Percentiles rank a stretch among this genome's conserved stretches.
Evolutionary conservation across 2,329 filamentous ascomycete genomes (phyloP).

Genomic region (Diaporthe sp.): DNA sequence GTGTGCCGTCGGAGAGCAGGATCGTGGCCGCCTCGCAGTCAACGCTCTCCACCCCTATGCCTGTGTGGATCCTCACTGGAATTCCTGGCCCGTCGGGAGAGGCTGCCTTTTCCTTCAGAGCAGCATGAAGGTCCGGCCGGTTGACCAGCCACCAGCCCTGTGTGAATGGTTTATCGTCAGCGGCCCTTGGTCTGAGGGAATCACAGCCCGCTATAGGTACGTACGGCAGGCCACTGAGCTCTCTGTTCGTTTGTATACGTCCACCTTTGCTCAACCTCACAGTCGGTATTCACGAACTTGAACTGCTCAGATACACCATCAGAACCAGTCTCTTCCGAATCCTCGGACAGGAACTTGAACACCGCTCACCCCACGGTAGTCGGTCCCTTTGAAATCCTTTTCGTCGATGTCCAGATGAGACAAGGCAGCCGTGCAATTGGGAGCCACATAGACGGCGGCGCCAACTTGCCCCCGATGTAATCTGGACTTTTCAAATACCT

Average conservation of each 20-base stretch:
- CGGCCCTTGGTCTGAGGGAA: neutral
- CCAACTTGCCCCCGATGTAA: conserved; percentile 28
- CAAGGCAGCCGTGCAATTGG: conserved; percentile 39
- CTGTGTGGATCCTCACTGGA: conserved; percentile 38
- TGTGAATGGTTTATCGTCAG: neutral
- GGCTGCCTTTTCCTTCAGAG: conserved; percentile 33
- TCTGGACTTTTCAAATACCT: conserved; percentile 40
- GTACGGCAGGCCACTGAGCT: conserved; percentile 32
- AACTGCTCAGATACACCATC: conserved; percentile 1
- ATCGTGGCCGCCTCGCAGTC: conserved; percentile 36
- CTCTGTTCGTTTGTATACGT: conserved; percentile 18
- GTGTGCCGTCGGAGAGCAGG: conserved; percentile 32
- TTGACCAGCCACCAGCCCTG: conserved; percentile 38
- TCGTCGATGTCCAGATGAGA: conserved; percentile 31
- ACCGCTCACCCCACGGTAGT: conserved; percentile 33
- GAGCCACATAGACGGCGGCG: conserved; percentile 37
- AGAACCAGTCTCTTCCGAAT: neutral
- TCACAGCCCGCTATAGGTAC: neutral
- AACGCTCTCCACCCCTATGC: neutral
- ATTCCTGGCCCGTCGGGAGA: conserved; percentile 14
- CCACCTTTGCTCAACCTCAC: neutral
- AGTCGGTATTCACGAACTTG: conserved; percentile 33
- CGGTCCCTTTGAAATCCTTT: conserved; percentile 15
- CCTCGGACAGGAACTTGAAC: no score
- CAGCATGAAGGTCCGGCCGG: conserved; percentile 37